Percentiles rank a stretch among this genome's conserved stretches.
Evolutionary conservation across 1,139 yeast genomes (phyloP).

Genomic region (Zygoascus hellenicus): DNA sequence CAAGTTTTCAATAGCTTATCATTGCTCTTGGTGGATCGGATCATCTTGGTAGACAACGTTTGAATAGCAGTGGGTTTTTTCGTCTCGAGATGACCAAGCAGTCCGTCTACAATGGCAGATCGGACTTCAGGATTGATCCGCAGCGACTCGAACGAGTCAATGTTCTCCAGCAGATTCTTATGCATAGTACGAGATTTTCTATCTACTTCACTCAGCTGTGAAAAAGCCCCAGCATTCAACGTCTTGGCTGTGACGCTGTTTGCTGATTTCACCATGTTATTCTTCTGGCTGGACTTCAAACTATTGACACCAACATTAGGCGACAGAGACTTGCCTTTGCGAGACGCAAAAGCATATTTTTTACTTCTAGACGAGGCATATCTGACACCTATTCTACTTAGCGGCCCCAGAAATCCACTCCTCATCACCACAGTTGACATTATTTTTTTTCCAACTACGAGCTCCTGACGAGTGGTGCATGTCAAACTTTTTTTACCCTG

Average conservation of each 20-base stretch:
- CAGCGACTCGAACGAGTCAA: slow-evolving; percentile 57
- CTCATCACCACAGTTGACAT: no score
- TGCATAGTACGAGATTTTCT: slow-evolving; percentile 31
- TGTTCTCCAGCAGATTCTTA: slow-evolving; percentile 41
- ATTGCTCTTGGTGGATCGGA: slow-evolving; percentile 34
- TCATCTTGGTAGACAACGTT: slow-evolving; percentile 48
- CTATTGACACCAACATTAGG: slow-evolving; percentile 19
- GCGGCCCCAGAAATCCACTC: no score
- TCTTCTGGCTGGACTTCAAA: slow-evolving; percentile 4
- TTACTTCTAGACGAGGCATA: neutral
- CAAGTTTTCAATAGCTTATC: slow-evolving; percentile 30
- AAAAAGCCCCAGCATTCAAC: slow-evolving; percentile 23
- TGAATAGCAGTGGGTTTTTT: slow-evolving; percentile 61
- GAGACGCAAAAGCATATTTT: slow-evolving; percentile 6
- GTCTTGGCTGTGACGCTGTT: slow-evolving; percentile 10
- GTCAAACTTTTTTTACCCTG: no score
- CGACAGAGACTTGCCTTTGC: slow-evolving; percentile 18
- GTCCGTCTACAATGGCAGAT: slow-evolving; percentile 53
- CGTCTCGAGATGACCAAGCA: slow-evolving; percentile 30
- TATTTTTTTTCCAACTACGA: no score
- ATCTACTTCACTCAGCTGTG: slow-evolving; percentile 31
- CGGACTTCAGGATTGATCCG: slow-evolving; percentile 65
- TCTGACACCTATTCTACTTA: neutral
- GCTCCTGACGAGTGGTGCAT: no score
- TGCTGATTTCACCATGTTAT: slow-evolving; percentile 6